A percentile compares a stretch with the other conserved stretches of the same genome.
These are phyloP conservation scores for Eragrostis curvula DNA, from an alignment of 176 grass and related monocot species.

Conservation along the genomic window DNA sequence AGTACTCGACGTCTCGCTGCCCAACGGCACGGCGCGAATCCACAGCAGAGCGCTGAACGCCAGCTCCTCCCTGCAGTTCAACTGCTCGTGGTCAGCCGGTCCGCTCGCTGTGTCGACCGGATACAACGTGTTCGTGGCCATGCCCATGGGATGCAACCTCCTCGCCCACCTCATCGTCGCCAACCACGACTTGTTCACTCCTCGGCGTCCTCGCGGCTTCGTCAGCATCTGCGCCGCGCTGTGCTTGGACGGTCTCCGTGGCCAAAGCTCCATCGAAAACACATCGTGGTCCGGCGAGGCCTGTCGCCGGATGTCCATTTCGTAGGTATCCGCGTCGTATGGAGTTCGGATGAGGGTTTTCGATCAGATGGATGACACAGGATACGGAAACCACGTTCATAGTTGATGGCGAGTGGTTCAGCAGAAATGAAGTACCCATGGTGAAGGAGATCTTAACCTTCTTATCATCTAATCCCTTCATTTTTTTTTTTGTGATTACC, in stretches of 20 bases:
- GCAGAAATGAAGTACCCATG: background rate
- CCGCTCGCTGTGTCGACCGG: slow-evolving; percentile 15
- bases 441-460: too few relatives aligned
- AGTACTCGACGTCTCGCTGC: background rate
- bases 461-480: too few relatives aligned
- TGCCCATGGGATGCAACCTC: slow-evolving; percentile 27
- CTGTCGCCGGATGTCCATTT: slow-evolving; percentile 4
- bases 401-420: background rate
- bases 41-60: background rate
- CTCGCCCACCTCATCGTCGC: background rate
- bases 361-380: too few relatives aligned
- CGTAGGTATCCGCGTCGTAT: background rate
- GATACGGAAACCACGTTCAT: background rate
- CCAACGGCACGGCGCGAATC: background rate
- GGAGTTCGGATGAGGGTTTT: background rate
- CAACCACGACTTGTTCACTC: too few relatives aligned
- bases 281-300: slow-evolving; percentile 5
- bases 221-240: slow-evolving; percentile 2
- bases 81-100: background rate
- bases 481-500: too few relatives aligned
- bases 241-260: background rate
- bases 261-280: background rate
- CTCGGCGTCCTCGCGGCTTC: background rate
- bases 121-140: slow-evolving; percentile 34
- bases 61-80: background rate